These are phyloP conservation scores for Boletellus ananas DNA, from an alignment of 768 basidiomycete genomes.

Conservation along the genomic window DNA sequence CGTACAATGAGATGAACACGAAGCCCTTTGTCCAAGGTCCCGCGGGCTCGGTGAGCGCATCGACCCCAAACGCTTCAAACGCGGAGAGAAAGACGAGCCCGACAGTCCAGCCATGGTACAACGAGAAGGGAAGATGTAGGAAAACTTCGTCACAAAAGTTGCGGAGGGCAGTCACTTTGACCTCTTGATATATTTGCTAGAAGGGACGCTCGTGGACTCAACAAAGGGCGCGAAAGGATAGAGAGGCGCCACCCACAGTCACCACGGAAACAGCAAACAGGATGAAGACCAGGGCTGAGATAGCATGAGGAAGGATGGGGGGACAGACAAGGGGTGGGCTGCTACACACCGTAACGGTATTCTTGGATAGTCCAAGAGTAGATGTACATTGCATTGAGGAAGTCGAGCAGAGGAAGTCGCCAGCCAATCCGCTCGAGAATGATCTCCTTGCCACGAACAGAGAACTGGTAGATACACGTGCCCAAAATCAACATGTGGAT, in stretches of 20 bases:
- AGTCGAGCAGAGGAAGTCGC: slow-evolving; percentile 58
- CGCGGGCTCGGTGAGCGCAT: slow-evolving; percentile 48
- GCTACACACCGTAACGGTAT: slow-evolving; percentile 39
- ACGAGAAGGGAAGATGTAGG: slow-evolving; percentile 69
- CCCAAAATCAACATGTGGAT: slow-evolving; percentile 67
- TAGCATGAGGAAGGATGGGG: slow-evolving; percentile 8
- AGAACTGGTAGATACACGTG: slow-evolving; percentile 60
- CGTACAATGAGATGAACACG: slow-evolving; percentile 57
- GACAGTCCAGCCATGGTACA: slow-evolving; percentile 63
- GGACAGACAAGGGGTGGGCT: not conserved
- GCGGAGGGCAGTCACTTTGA: slow-evolving; percentile 53
- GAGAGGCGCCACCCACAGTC: slow-evolving; percentile 30
- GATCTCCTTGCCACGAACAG: slow-evolving; percentile 48
- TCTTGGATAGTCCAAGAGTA: slow-evolving; percentile 54
- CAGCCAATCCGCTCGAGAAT: slow-evolving; percentile 65
- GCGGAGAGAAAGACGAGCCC: slow-evolving; percentile 50
- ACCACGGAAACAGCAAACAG: slow-evolving; percentile 50
- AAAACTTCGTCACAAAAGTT: slow-evolving; percentile 56
- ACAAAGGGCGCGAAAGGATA: slow-evolving; percentile 1
- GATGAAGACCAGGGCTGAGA: slow-evolving; percentile 36
- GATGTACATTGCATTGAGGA: slow-evolving; percentile 64
- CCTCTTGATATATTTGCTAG: slow-evolving; percentile 61
- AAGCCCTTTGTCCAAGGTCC: slow-evolving; percentile 59
- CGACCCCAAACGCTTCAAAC: slow-evolving; percentile 60
- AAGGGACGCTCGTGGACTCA: not conserved